Evolutionary conservation across 306 rosid species (phyloP).

Genomic region (Alnus glutinosa): DNA sequence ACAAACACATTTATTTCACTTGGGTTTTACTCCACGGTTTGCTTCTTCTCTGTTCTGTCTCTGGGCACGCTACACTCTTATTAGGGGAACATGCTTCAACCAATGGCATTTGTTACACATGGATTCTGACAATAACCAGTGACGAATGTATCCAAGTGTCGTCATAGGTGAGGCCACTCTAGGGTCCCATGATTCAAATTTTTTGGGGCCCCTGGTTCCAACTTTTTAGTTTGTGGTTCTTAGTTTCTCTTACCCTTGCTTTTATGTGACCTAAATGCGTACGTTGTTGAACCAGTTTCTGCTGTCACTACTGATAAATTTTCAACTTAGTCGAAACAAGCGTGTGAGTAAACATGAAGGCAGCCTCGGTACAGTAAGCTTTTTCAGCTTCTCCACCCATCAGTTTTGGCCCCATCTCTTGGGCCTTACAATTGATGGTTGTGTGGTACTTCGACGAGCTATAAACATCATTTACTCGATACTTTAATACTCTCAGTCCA

Average conservation of each 20-base stretch:
- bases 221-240: neutral
- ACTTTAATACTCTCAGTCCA: too few species aligned
- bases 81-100: slow-evolving; percentile 1
- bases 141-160: neutral
- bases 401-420: neutral
- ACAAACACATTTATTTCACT: neutral
- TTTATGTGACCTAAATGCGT: neutral
- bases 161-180: neutral
- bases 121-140: neutral
- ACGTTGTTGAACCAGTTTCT: neutral
- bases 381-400: neutral
- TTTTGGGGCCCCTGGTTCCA: neutral
- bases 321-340: neutral
- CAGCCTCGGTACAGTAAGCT: neutral
- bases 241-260: neutral
- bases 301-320: neutral
- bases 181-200: neutral
- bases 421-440: neutral
- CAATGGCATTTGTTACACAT: neutral
- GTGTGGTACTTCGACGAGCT: too few species aligned
- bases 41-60: neutral
- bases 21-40: neutral
- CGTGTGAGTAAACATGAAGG: neutral
- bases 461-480: too few species aligned
- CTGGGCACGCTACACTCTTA: neutral